Evolutionary conservation across 495 filamentous ascomycete genomes (phyloP).

Genomic region (Tetracladium marchalianum): DNA sequence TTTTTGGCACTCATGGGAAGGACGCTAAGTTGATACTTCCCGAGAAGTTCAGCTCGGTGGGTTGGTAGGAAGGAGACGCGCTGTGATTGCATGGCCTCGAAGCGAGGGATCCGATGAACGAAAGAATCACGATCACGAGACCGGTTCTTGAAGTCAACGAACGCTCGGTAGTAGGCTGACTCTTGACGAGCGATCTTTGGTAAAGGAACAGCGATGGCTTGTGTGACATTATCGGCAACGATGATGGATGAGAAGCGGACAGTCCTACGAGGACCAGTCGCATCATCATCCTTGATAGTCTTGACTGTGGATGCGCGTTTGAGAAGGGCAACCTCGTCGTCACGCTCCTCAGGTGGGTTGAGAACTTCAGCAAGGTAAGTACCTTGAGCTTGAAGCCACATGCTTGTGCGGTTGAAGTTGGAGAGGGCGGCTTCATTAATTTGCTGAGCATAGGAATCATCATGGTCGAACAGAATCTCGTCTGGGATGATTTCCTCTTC

Average conservation of each 20-base stretch:
- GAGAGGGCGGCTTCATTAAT: constrained; percentile 53
- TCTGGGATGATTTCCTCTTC: constrained; percentile 35
- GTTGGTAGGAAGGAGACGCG: constrained; percentile 54
- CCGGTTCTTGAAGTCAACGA: constrained; percentile 55
- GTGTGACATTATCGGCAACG: constrained; percentile 15
- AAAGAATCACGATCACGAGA: constrained; percentile 62
- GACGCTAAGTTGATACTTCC: constrained; percentile 60
- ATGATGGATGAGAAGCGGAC: constrained; percentile 65
- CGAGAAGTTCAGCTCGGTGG: constrained; percentile 64
- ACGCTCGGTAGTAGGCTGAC: constrained; percentile 86
- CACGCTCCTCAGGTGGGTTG: constrained; percentile 43
- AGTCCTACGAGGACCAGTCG: constrained; percentile 47
- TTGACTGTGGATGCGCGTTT: constrained; percentile 13
- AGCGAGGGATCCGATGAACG: constrained; percentile 71
- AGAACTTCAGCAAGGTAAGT: constrained; percentile 66
- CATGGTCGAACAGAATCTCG: constrained; percentile 54
- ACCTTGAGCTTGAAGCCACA: constrained; percentile 76
- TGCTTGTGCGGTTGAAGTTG: constrained; percentile 66
- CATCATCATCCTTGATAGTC: constrained; percentile 8
- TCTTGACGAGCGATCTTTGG: constrained; percentile 48
- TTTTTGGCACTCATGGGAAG: constrained; percentile 45
- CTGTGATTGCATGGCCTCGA: constrained; percentile 79
- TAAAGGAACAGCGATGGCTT: constrained; percentile 32
- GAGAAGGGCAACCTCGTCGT: constrained; percentile 24
- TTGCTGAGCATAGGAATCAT: constrained; percentile 56